phyloP scores from a whole-genome alignment of 345 rosid species.

The Durio zibethinus region DNA sequence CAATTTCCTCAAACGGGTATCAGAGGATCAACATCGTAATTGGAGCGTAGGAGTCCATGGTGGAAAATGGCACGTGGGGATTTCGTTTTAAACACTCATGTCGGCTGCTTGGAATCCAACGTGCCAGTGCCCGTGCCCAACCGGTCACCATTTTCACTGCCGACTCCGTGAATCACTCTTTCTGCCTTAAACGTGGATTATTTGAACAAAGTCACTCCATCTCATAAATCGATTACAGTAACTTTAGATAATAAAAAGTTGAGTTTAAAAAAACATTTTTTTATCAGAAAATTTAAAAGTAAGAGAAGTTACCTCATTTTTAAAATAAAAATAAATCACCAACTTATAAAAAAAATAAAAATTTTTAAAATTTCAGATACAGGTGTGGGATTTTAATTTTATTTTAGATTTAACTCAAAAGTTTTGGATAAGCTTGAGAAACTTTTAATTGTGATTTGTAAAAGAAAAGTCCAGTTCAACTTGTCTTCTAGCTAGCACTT shows the following conservation, averaged over 20 bases:
- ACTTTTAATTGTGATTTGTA: not conserved
- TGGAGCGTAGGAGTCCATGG: not conserved
- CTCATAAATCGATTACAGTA: not conserved
- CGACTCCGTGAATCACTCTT: not conserved
- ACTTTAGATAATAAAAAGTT: not conserved
- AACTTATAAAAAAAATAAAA: too few relatives aligned
- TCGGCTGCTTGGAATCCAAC: conserved; percentile 5
- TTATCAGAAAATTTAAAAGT: too few relatives aligned
- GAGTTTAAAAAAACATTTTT: not conserved
- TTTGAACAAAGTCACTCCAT: not conserved
- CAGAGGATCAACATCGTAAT: not conserved
- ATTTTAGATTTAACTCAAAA: not conserved
- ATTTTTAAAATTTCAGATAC: too few relatives aligned
- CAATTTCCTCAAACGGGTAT: not conserved
- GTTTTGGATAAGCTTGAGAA: not conserved
- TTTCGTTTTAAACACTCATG: not conserved
- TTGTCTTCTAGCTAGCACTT: not conserved
- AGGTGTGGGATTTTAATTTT: too few relatives aligned
- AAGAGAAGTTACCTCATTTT: too few relatives aligned
- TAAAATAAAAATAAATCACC: too few relatives aligned
- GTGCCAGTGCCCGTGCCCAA: not conserved
- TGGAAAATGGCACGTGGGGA: not conserved
- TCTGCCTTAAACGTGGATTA: not conserved
- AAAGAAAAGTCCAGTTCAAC: not conserved
- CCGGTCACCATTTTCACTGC: conserved; percentile 11